Conservation (phyloP, 2,329 filamentous ascomycete species). For the Domatiomyces catenatus region DNA sequence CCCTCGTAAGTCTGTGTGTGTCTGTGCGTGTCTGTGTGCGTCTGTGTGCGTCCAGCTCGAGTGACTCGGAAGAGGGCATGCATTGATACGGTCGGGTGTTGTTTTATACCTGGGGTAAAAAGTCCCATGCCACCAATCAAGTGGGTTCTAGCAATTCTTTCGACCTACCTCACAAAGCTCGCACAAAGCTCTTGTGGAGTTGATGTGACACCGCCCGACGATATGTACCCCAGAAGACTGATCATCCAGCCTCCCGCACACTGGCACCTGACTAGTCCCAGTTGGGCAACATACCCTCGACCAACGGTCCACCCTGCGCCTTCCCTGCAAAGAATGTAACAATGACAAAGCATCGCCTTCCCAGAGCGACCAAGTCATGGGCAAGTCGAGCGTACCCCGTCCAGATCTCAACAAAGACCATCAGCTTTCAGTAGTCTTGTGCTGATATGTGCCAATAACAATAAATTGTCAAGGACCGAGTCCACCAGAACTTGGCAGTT, state of each 20-base stretch:
- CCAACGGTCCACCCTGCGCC: background rate
- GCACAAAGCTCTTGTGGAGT: background rate
- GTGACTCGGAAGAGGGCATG: too few species aligned
- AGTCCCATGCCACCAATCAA: too few species aligned
- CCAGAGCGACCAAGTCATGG: background rate
- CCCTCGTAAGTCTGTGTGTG: too few species aligned
- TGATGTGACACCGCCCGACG: background rate
- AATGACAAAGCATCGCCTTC: background rate
- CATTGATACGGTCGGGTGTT: too few species aligned
- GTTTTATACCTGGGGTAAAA: too few species aligned
- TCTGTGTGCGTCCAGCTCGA: too few species aligned
- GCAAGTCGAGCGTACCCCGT: background rate
- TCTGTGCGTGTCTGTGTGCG: too few species aligned
- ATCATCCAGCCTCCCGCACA: background rate
- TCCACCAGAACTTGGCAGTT: too few species aligned
- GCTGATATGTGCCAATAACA: background rate
- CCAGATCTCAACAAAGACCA: background rate
- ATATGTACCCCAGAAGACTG: background rate
- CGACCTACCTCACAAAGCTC: too few species aligned
- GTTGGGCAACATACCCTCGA: background rate
- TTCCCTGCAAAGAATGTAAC: background rate
- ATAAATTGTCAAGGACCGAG: background rate
- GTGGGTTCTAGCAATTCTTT: background rate
- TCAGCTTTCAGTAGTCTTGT: background rate
- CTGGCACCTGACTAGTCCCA: background rate